Evolutionary conservation across 1,284 basidiomycete species (phyloP).

Genomic region (Bjerkandera adusta): DNA sequence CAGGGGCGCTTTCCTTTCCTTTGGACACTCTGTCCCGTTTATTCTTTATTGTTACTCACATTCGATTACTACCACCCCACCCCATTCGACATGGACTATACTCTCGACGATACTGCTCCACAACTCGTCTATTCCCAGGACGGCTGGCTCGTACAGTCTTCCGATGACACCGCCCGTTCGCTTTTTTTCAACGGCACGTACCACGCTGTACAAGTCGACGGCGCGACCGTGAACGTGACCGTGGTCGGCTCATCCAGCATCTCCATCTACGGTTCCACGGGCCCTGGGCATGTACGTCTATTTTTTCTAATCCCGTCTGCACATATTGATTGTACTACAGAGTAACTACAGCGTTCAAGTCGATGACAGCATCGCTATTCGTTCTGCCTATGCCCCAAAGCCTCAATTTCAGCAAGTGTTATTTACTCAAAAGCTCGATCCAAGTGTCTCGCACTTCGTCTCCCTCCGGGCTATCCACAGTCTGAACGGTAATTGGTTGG

Average conservation of each 20-base stretch:
- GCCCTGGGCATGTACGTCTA: conserved; percentile 5
- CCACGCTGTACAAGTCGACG: conserved; percentile 6
- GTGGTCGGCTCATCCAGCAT: conserved; percentile 1
- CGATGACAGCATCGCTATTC: conserved; percentile 5
- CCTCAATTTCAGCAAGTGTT: conserved; percentile 11
- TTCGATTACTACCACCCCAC: not conserved
- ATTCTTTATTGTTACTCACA: too few relatives aligned
- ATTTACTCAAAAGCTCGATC: not conserved
- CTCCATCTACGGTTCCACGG: conserved; percentile 9
- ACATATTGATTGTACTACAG: not conserved
- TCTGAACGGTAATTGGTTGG: conserved; percentile 5
- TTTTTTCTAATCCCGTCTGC: not conserved
- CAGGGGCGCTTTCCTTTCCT: not conserved
- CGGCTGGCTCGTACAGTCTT: conserved; percentile 1
- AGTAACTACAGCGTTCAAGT: conserved; percentile 9
- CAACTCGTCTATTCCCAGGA: conserved; percentile 4
- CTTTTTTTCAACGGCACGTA: conserved; percentile 7
- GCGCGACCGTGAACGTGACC: conserved; percentile 10
- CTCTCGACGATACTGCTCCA: conserved; percentile 7
- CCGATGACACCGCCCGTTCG: not conserved
- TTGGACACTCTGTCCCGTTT: not conserved
- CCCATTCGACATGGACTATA: conserved; percentile 7
- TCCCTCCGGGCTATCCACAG: conserved; percentile 7
- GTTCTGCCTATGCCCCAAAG: conserved; percentile 6
- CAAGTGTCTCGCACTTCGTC: conserved; percentile 8